These are phyloP conservation scores for Neurospora tetrasperma DNA, from an alignment of 495 filamentous ascomycete genomes.

Conservation along the genomic window DNA sequence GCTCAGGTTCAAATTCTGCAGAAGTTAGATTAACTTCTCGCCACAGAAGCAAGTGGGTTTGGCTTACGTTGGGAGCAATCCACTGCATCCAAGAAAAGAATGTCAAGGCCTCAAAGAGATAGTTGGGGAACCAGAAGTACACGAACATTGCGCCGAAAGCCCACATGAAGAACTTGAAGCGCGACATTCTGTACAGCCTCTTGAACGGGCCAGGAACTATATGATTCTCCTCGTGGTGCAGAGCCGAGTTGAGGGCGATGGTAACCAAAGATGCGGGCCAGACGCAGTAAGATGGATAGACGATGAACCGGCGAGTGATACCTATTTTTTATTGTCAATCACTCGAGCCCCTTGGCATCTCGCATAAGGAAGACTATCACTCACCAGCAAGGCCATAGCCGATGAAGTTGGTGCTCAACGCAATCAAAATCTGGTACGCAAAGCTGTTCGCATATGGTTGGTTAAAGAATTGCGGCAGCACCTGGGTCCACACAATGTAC, in stretches of 20 bases:
- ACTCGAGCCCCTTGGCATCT: not conserved
- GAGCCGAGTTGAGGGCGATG: slow-evolving; percentile 35
- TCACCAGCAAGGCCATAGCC: slow-evolving; percentile 45
- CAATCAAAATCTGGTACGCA: slow-evolving; percentile 34
- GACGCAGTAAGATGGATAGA: slow-evolving; percentile 37
- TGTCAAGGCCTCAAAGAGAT: slow-evolving; percentile 28
- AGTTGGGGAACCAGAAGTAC: slow-evolving; percentile 38
- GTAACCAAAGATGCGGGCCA: slow-evolving; percentile 34
- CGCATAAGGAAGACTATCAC: slow-evolving; percentile 4
- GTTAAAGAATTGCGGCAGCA: slow-evolving; percentile 32
- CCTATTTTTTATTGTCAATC: not conserved
- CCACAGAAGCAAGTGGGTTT: not conserved
- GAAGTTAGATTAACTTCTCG: not conserved
- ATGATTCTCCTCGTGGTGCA: slow-evolving; percentile 27
- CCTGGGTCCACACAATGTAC: slow-evolving; percentile 37
- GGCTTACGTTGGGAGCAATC: slow-evolving; percentile 24
- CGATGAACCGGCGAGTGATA: slow-evolving; percentile 39
- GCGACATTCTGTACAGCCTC: slow-evolving; percentile 21
- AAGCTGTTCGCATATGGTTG: slow-evolving; percentile 27
- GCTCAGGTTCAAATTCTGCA: slow-evolving; percentile 18
- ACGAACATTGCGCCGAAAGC: slow-evolving; percentile 29
- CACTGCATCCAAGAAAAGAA: slow-evolving; percentile 35
- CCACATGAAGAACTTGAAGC: slow-evolving; percentile 26
- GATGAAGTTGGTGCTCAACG: slow-evolving; percentile 37
- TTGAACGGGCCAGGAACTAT: slow-evolving; percentile 25